Conservation (phyloP, 78 protist genomes). For the Speleostelium caveatum region DNA sequence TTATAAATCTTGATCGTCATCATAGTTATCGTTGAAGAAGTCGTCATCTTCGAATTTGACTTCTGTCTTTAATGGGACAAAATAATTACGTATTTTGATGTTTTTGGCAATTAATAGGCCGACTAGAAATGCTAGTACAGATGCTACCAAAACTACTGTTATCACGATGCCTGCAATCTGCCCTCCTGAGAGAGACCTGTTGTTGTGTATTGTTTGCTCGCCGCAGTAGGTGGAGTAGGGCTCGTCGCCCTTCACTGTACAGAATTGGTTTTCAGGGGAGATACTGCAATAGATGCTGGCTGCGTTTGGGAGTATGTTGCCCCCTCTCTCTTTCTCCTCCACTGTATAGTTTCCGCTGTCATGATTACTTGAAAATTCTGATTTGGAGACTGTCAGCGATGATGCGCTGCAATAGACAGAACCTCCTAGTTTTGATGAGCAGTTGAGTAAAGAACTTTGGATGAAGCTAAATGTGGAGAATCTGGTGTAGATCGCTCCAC, state of each 20-base stretch:
- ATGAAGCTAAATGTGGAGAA: neutral
- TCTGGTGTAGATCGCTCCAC: conserved; percentile 51
- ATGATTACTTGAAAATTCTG: neutral
- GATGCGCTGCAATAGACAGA: conserved; percentile 20
- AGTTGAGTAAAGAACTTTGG: neutral
- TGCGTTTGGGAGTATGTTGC: neutral
- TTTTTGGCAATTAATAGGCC: conserved; percentile 16
- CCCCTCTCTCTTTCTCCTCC: neutral
- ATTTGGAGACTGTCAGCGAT: neutral
- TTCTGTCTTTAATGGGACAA: too few relatives aligned
- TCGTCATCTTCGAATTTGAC: too few relatives aligned
- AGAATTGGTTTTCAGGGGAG: conserved; percentile 22
- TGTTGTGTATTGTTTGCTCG: neutral
- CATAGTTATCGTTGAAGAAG: too few relatives aligned
- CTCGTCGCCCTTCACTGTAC: conserved; percentile 22
- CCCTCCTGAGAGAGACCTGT: neutral
- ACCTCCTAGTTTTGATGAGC: conserved; percentile 9
- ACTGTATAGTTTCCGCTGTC: conserved; percentile 4
- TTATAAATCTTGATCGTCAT: too few relatives aligned
- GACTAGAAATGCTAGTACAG: conserved; percentile 18
- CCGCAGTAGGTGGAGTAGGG: conserved; percentile 24
- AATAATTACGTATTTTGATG: neutral
- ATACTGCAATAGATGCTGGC: conserved; percentile 35
- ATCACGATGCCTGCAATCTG: conserved; percentile 29
- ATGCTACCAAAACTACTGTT: neutral